Evolutionary conservation across 2,329 filamentous ascomycete species (phyloP).

Genomic region (Moelleriella libera): DNA sequence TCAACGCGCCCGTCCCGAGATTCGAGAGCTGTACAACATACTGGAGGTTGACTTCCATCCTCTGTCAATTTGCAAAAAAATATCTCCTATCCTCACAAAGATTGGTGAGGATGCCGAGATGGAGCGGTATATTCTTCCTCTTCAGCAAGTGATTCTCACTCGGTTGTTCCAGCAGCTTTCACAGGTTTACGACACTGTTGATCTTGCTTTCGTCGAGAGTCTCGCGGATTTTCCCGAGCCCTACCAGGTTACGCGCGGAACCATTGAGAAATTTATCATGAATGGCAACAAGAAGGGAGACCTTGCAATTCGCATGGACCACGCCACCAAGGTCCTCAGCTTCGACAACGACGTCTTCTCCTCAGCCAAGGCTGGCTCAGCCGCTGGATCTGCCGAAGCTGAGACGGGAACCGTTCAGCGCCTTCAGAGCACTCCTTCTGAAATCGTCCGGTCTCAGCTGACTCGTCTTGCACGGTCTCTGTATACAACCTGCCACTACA

Average conservation of each 20-base stretch:
- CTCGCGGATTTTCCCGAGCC: slow-evolving; percentile 93
- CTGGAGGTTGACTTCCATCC: slow-evolving; percentile 98
- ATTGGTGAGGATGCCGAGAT: slow-evolving; percentile 91
- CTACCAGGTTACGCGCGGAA: slow-evolving; percentile 79
- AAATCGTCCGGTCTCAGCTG: slow-evolving; percentile 92
- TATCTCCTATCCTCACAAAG: slow-evolving; percentile 86
- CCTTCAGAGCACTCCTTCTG: slow-evolving; percentile 91
- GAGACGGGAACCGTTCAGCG: slow-evolving; percentile 80
- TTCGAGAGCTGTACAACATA: slow-evolving; percentile 95
- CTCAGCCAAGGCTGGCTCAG: slow-evolving; percentile 79
- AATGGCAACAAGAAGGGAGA: slow-evolving; percentile 99
- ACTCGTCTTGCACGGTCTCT: slow-evolving; percentile 83
- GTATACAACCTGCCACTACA: slow-evolving; percentile 88
- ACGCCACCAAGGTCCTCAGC: slow-evolving; percentile 85
- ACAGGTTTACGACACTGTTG: slow-evolving; percentile 96
- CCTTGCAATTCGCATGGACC: slow-evolving; percentile 87
- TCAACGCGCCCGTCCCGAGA: slow-evolving; percentile 85
- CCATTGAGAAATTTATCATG: slow-evolving; percentile 99
- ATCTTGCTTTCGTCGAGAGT: slow-evolving; percentile 82
- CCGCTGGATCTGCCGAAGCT: slow-evolving; percentile 72
- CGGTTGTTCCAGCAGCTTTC: slow-evolving; percentile 97
- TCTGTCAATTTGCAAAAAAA: slow-evolving; percentile 97
- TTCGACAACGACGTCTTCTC: slow-evolving; percentile 99
- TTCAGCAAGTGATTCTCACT: slow-evolving; percentile 97
- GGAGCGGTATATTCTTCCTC: slow-evolving; percentile 88